phyloP scores from a whole-genome alignment of 1,139 yeast genomes.

The Geotrichum klebahnii region DNA sequence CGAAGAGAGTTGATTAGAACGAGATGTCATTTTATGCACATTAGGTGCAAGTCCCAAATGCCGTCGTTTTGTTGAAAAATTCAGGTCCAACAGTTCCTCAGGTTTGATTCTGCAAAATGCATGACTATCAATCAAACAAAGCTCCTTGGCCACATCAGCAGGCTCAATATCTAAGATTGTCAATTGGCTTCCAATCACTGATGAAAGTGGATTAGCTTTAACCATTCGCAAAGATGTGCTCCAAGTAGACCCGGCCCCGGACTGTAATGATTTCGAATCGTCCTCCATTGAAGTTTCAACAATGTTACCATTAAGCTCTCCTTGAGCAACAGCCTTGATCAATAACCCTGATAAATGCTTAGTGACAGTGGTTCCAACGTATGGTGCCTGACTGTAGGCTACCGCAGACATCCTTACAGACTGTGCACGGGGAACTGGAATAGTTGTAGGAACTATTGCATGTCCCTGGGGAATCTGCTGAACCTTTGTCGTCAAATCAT shows the following conservation, averaged over 20 bases:
- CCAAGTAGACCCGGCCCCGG: conserved; percentile 20
- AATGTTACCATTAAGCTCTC: not conserved
- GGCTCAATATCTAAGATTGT: conserved; percentile 66
- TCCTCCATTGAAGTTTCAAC: not conserved
- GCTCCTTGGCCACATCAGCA: conserved; percentile 76
- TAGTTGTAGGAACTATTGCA: conserved; percentile 30
- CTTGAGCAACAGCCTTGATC: conserved; percentile 9
- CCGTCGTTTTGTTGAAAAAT: conserved; percentile 63
- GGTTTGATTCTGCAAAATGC: conserved; percentile 66
- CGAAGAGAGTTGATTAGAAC: conserved; percentile 75
- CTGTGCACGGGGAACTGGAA: conserved; percentile 25
- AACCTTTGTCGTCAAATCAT: conserved; percentile 29
- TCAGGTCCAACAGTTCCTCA: conserved; percentile 69
- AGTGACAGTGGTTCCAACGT: conserved; percentile 5
- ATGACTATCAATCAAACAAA: conserved; percentile 72
- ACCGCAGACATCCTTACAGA: conserved; percentile 7
- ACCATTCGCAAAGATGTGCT: conserved; percentile 24
- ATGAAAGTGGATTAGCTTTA: conserved; percentile 17
- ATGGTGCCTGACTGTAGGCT: conserved; percentile 15
- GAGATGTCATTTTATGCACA: conserved; percentile 60
- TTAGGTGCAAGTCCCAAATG: conserved; percentile 61
- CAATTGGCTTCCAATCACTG: conserved; percentile 11
- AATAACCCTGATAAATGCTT: conserved; percentile 13
- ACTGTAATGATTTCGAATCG: conserved; percentile 5
- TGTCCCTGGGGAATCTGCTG: conserved; percentile 27